Percentiles rank a stretch among this genome's conserved stretches.
These are phyloP conservation scores for Shiraia sp. DNA, from an alignment of 2,329 filamentous ascomycete species.

Conservation along the genomic window DNA sequence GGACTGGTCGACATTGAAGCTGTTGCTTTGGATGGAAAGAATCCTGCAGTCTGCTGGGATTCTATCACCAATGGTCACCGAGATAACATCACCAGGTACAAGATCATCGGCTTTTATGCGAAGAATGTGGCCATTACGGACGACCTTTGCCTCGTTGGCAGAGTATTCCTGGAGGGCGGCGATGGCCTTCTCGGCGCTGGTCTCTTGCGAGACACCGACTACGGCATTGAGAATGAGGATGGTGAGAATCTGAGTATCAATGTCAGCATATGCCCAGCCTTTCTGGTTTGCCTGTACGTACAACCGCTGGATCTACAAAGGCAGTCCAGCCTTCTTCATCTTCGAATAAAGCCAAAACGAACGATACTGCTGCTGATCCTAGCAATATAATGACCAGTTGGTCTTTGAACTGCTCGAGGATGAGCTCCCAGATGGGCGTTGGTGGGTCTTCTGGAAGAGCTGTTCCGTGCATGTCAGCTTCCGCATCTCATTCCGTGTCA, in stretches of 20 bases:
- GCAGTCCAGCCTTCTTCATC: constrained; percentile 93
- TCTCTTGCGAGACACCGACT: constrained; percentile 97
- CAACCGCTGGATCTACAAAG: constrained; percentile 93
- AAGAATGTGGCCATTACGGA: constrained; percentile 79
- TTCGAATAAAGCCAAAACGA: constrained; percentile 90
- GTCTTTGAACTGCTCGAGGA: constrained; percentile 98
- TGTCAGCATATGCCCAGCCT: constrained; percentile 15
- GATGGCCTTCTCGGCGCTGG: constrained; percentile 97
- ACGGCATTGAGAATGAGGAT: constrained; percentile 96
- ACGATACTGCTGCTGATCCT: constrained; percentile 89
- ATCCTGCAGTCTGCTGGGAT: constrained; percentile 94
- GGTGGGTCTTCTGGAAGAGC: constrained; percentile 86
- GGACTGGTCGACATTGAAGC: constrained; percentile 94
- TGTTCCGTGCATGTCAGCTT: constrained; percentile 38
- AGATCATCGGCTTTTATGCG: constrained; percentile 94
- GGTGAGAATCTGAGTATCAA: constrained; percentile 77
- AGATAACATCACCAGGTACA: constrained; percentile 90
- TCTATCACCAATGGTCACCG: constrained; percentile 85
- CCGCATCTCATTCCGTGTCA: background rate
- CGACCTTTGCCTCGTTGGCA: constrained; percentile 92
- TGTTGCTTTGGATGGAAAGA: constrained; percentile 91
- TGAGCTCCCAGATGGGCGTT: constrained; percentile 93
- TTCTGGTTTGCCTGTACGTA: constrained; percentile 55
- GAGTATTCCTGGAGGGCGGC: constrained; percentile 98
- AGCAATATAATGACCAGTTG: constrained; percentile 95